These are phyloP conservation scores for Saccharomycopsis oosterbeekiorum DNA, from an alignment of 805 yeast genomes.

Conservation along the genomic window DNA sequence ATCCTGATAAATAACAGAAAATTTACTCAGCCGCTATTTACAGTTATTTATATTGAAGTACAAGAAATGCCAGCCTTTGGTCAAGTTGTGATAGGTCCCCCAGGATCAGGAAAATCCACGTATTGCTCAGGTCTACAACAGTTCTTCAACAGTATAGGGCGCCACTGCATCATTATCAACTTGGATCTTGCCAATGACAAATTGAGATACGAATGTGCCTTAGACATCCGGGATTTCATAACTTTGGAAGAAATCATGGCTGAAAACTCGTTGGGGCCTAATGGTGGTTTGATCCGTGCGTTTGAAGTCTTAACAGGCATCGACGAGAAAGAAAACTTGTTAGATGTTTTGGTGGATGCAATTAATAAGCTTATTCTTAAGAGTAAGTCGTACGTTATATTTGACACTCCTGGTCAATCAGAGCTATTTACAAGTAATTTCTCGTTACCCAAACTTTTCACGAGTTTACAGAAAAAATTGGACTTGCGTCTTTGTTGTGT, in stretches of 20 bases:
- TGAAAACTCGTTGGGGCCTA: slow-evolving; percentile 46
- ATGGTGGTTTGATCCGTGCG: slow-evolving; percentile 88
- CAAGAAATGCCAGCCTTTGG: slow-evolving; percentile 54
- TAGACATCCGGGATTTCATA: slow-evolving; percentile 48
- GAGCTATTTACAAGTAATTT: slow-evolving; percentile 89
- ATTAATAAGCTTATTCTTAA: slow-evolving; percentile 46
- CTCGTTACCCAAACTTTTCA: slow-evolving; percentile 60
- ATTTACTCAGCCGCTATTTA: too few species aligned
- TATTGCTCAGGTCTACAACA: slow-evolving; percentile 89
- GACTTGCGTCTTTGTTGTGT: slow-evolving; percentile 78
- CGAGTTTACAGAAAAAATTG: slow-evolving; percentile 47
- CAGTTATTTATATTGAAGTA: too few species aligned
- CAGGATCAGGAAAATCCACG: slow-evolving; percentile 95
- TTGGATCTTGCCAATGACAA: slow-evolving; percentile 38
- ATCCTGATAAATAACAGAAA: too few species aligned
- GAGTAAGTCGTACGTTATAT: slow-evolving; percentile 56
- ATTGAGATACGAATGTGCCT: slow-evolving; percentile 42
- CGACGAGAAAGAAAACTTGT: slow-evolving; percentile 36
- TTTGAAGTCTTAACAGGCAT: slow-evolving; percentile 41
- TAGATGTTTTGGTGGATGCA: slow-evolving; percentile 49
- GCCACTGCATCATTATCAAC: slow-evolving; percentile 76
- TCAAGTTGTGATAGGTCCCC: slow-evolving; percentile 94
- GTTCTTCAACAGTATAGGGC: slow-evolving; percentile 87
- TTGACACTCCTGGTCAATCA: slow-evolving; percentile 95
- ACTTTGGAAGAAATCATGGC: slow-evolving; percentile 53